Evolutionary conservation across 352 stramenopile genomes (phyloP).

Genomic region (Phytopythium kandeliae): DNA sequence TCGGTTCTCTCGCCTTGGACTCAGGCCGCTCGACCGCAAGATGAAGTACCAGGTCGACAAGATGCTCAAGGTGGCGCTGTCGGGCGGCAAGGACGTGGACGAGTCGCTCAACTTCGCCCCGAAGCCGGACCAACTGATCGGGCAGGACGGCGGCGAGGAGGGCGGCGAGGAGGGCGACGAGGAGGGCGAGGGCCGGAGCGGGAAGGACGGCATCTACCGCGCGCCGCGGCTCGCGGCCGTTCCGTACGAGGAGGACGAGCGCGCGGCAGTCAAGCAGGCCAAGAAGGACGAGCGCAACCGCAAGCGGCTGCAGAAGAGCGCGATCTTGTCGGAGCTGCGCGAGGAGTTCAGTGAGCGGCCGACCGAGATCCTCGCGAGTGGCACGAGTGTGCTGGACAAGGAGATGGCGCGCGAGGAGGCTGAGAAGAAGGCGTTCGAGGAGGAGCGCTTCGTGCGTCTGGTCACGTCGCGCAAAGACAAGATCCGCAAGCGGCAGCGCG

Average conservation of each 20-base stretch:
- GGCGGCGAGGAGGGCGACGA: conserved; percentile 41
- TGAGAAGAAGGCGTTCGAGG: conserved; percentile 83
- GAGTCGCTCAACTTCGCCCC: conserved; percentile 77
- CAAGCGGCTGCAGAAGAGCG: conserved; percentile 81
- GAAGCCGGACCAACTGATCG: conserved; percentile 66
- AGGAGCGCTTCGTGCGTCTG: conserved; percentile 80
- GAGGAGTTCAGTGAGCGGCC: conserved; percentile 84
- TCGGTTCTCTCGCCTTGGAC: neutral
- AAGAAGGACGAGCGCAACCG: conserved; percentile 76
- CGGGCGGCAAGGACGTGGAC: conserved; percentile 62
- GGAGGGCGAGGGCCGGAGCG: conserved; percentile 10
- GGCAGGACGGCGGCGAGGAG: conserved; percentile 28
- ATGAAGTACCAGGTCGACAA: conserved; percentile 90
- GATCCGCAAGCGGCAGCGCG: conserved; percentile 80
- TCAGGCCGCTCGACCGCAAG: conserved; percentile 74
- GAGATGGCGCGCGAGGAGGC: conserved; percentile 74
- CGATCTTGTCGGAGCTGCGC: conserved; percentile 75
- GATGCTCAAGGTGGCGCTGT: conserved; percentile 84
- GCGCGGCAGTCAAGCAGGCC: conserved; percentile 67
- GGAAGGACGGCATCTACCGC: conserved; percentile 72
- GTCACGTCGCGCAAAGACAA: conserved; percentile 87
- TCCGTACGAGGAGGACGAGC: conserved; percentile 83
- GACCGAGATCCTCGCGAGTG: conserved; percentile 57
- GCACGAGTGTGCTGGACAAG: conserved; percentile 68
- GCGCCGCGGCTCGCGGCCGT: conserved; percentile 71